Conservation (phyloP, 805 yeast species). For the Metschnikowia cubensis region DNA sequence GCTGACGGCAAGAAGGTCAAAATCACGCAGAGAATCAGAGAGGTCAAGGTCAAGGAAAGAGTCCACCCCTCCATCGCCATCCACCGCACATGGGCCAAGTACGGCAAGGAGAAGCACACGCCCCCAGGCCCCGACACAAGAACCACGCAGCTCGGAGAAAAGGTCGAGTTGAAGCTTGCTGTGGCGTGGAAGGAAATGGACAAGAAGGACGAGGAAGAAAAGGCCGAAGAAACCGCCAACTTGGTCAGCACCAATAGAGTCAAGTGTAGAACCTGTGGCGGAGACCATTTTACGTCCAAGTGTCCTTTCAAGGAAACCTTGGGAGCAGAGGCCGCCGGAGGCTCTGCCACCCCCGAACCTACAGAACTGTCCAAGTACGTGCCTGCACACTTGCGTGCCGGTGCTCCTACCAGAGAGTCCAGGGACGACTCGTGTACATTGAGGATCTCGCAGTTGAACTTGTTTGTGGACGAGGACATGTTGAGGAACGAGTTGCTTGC, state of each 20-base stretch:
- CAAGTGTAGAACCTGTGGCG: slow-evolving; percentile 88
- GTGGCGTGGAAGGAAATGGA: slow-evolving; percentile 75
- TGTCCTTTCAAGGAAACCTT: slow-evolving; percentile 95
- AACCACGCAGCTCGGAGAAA: slow-evolving; percentile 87
- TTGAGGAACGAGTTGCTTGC: slow-evolving; percentile 68
- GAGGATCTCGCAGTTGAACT: slow-evolving; percentile 88
- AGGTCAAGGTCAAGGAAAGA: slow-evolving; percentile 69
- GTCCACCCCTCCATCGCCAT: slow-evolving; percentile 85
- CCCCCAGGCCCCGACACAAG: slow-evolving; percentile 84
- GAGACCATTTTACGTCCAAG: slow-evolving; percentile 86
- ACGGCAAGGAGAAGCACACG: slow-evolving; percentile 70
- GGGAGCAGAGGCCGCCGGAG: slow-evolving; percentile 49
- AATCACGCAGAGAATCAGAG: slow-evolving; percentile 80
- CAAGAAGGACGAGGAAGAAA: slow-evolving; percentile 61
- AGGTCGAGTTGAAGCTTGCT: slow-evolving; percentile 69
- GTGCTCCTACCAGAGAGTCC: slow-evolving; percentile 42
- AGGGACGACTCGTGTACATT: slow-evolving; percentile 86
- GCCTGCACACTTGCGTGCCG: slow-evolving; percentile 44
- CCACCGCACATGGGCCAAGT: slow-evolving; percentile 84
- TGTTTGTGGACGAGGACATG: slow-evolving; percentile 76
- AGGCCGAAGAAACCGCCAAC: slow-evolving; percentile 42
- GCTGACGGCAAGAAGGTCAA: slow-evolving; percentile 80
- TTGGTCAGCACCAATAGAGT: slow-evolving; percentile 41
- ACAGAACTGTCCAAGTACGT: slow-evolving; percentile 33
- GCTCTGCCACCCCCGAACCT: slow-evolving; percentile 25